Conservation (phyloP, 495 filamentous ascomycete species). For the Xylona heveae region DNA sequence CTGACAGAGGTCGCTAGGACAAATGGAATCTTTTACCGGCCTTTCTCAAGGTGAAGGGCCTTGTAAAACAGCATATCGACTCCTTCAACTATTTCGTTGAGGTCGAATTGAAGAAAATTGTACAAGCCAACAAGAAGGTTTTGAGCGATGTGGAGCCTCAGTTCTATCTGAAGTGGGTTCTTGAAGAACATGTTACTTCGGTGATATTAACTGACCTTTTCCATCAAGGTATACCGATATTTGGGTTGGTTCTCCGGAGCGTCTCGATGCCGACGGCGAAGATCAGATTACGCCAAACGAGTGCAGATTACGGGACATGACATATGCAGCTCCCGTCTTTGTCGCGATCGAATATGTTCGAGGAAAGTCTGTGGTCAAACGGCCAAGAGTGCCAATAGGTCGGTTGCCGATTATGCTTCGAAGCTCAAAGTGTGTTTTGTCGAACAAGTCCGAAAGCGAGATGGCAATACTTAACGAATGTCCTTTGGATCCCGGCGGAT, state of each 20-base stretch:
- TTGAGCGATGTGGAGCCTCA: constrained; percentile 71
- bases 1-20: constrained; percentile 25
- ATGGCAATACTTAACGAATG: constrained; percentile 87
- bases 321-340: constrained; percentile 78
- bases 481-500: constrained; percentile 86
- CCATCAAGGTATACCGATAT: constrained; percentile 59
- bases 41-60: constrained; percentile 89
- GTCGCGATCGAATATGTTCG: constrained; percentile 77
- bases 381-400: constrained; percentile 56
- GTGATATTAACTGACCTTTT: no score
- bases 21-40: constrained; percentile 95
- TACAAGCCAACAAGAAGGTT: constrained; percentile 66
- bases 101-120: constrained; percentile 86
- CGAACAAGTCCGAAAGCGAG: constrained; percentile 53
- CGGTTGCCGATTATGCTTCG: constrained; percentile 91
- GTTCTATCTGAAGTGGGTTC: constrained; percentile 52
- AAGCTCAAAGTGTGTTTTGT: constrained; percentile 76
- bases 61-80: constrained; percentile 95
- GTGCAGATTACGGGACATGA: constrained; percentile 85
- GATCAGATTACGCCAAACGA: constrained; percentile 71
- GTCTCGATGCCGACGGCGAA: constrained; percentile 44
- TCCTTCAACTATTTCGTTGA: constrained; percentile 97
- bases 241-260: constrained; percentile 56
- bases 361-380: constrained; percentile 45
- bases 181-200: background rate